Conservation (phyloP, 768 basidiomycete species). For the Suillus lakei region DNA sequence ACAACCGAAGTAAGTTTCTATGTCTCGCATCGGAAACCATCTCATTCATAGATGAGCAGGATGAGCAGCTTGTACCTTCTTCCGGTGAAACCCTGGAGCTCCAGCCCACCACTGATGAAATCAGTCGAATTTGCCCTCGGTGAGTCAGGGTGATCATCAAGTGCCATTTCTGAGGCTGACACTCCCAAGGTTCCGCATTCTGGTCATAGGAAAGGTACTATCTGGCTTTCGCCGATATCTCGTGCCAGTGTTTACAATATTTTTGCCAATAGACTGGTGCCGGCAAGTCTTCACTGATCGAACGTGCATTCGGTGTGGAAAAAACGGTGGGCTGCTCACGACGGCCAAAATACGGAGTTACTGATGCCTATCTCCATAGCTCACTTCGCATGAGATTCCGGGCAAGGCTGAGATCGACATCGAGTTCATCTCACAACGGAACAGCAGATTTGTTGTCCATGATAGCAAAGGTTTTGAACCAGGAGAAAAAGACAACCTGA, state of each 20-base stretch:
- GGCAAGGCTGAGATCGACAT: conserved; percentile 18
- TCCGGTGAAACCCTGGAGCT: not conserved
- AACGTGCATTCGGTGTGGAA: conserved; percentile 5
- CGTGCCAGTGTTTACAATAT: not conserved
- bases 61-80: not conserved
- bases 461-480: conserved; percentile 22
- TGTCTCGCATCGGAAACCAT: not conserved
- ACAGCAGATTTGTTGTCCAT: conserved; percentile 20
- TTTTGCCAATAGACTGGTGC: conserved; percentile 8
- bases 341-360: not conserved
- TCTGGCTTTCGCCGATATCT: not conserved
- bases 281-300: conserved; percentile 12
- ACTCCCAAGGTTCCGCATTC: conserved; percentile 10
- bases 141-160: not conserved
- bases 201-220: conserved; percentile 16
- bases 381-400: not conserved
- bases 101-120: conserved; percentile 4
- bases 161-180: not conserved
- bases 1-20: not conserved
- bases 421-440: conserved; percentile 18
- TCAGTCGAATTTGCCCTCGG: conserved; percentile 7
- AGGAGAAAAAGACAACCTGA: conserved; percentile 9
- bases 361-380: not conserved
- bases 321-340: conserved; percentile 5
- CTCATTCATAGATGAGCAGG: not conserved